Conservation (phyloP, 768 basidiomycete species). For the Lactarius psammicola region DNA sequence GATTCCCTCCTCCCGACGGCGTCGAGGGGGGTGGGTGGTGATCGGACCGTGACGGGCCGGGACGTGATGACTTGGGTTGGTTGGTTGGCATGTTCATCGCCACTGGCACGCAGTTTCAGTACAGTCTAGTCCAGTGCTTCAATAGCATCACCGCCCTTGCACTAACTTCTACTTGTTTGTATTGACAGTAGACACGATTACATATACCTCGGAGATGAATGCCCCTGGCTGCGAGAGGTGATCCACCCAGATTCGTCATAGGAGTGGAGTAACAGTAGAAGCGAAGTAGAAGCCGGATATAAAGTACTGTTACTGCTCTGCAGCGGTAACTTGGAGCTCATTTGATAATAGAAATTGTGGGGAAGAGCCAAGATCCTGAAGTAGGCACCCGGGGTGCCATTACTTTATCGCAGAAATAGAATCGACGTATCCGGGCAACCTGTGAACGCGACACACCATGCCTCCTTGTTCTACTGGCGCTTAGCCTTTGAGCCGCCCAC, state of each 20-base stretch:
- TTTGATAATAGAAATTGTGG: neutral
- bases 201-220: neutral
- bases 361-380: neutral
- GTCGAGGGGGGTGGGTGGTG: neutral
- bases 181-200: neutral
- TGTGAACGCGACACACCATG: neutral
- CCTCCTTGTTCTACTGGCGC: neutral
- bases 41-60: no score
- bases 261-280: no score
- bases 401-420: neutral
- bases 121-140: neutral
- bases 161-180: neutral
- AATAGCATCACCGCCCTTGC: neutral
- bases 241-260: no score
- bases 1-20: neutral
- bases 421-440: neutral
- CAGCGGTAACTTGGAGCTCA: neutral
- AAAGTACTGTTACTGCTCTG: neutral
- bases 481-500: neutral
- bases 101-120: no score
- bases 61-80: no score
- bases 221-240: neutral
- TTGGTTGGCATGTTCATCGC: no score
- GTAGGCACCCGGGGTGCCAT: neutral
- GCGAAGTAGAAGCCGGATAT: no score